phyloP scores from a whole-genome alignment of 768 basidiomycete genomes.

The Tulasnella sp. region DNA sequence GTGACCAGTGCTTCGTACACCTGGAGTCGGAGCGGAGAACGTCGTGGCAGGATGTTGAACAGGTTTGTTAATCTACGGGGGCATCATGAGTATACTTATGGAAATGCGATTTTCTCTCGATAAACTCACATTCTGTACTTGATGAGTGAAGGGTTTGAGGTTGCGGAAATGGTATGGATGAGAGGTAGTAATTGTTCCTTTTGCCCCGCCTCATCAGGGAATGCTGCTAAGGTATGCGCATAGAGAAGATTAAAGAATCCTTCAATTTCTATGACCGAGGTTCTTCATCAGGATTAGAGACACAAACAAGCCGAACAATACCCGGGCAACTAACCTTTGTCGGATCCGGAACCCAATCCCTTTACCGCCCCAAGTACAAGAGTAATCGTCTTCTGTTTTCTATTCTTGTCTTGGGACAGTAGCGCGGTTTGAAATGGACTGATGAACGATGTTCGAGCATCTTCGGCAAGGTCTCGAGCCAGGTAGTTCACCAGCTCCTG shows the following conservation, averaged over 20 bases:
- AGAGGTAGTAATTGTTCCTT: conserved; percentile 39
- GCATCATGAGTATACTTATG: background rate
- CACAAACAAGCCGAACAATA: background rate
- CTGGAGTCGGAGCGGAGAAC: conserved; percentile 48
- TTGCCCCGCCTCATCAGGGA: conserved; percentile 43
- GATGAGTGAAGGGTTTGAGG: conserved; percentile 38
- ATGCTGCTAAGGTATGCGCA: conserved; percentile 56
- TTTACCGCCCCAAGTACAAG: conserved; percentile 52
- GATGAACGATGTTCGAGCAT: conserved; percentile 49
- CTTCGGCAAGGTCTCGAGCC: conserved; percentile 52
- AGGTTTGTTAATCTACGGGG: conserved; percentile 58
- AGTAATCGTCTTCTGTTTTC: conserved; percentile 44
- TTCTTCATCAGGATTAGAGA: background rate
- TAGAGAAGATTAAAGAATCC: conserved; percentile 80
- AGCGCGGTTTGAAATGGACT: conserved; percentile 56
- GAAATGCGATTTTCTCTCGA: conserved; percentile 9
- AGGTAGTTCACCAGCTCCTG: conserved; percentile 69
- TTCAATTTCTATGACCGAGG: conserved; percentile 50
- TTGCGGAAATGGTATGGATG: conserved; percentile 43
- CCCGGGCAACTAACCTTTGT: conserved; percentile 46
- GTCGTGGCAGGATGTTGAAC: conserved; percentile 63
- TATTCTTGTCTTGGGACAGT: conserved; percentile 41
- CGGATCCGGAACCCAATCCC: conserved; percentile 61
- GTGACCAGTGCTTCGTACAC: conserved; percentile 55
- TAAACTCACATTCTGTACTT: conserved; percentile 65